Percentiles rank a stretch among this genome's conserved stretches.
Evolutionary conservation across 208 protist species (phyloP).

Genomic region (Acanthamoeba lenticulata): DNA sequence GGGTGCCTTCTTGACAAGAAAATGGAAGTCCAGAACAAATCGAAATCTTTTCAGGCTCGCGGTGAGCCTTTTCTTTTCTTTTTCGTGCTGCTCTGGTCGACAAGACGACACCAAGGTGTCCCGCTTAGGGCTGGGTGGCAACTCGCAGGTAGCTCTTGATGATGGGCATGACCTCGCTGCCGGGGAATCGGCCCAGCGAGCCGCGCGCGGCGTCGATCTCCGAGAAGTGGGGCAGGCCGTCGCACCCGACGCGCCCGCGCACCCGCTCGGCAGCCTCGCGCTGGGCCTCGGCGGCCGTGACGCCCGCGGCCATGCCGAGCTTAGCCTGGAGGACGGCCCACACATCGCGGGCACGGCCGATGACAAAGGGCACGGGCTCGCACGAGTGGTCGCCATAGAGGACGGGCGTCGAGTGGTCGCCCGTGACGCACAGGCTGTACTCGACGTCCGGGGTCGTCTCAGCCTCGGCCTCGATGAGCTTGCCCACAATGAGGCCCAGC

Average conservation of each 20-base stretch:
- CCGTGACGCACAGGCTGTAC: constrained; percentile 79
- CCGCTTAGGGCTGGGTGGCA: background rate
- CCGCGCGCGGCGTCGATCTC: constrained; percentile 72
- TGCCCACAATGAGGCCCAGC: constrained; percentile 73
- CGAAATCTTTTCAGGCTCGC: no score
- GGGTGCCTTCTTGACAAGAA: no score
- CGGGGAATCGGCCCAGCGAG: constrained; percentile 80
- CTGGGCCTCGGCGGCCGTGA: background rate
- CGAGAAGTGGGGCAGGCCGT: constrained; percentile 18
- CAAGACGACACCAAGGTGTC: no score
- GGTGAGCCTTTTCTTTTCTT: no score
- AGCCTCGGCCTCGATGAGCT: constrained; percentile 16
- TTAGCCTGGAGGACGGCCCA: background rate
- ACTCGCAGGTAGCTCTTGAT: constrained; percentile 67
- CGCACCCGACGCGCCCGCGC: background rate
- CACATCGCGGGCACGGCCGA: constrained; percentile 58
- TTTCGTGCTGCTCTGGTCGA: no score
- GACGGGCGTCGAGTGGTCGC: constrained; percentile 87
- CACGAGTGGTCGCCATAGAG: constrained; percentile 82
- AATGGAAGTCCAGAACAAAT: no score
- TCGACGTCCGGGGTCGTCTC: no score
- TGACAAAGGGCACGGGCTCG: constrained; percentile 86
- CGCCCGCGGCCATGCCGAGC: background rate
- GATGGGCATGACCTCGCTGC: constrained; percentile 80
- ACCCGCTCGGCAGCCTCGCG: background rate